Evolutionary conservation across 352 stramenopile genomes (phyloP), one percentile per base, ranked within the genome.

Genomic region (Phytophthora hybrid): DNA sequence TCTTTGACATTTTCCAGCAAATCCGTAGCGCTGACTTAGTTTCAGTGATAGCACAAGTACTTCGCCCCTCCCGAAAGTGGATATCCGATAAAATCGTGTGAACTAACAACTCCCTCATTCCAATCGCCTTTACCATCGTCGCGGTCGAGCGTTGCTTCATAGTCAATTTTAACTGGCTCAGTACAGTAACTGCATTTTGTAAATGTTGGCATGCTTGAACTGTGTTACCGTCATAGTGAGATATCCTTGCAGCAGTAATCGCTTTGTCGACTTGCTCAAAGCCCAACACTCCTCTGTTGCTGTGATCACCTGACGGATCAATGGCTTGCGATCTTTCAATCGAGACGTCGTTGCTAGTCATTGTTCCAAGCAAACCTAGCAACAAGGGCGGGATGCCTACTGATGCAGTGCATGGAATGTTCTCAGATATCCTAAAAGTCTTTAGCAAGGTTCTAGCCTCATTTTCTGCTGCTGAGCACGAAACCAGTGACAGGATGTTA

Each of bases 1-100:
- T 88, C 62, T 78, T 88, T 7, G 77, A 76, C 19, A 94, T 54
- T 74, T 87, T 92, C 82, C 83, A 93, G 58, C 85, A 94, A 60
- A 94, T 80, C 8, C 78, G 85, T 3, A 94, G 67, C 18, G 85
- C 87, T 26, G 73, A 64, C 66, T 92, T 94, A 14, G 81, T 80
- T 65, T 92, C 81, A 14, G 55, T 55, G 37, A 94, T 83, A n/a
- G 87, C 82, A 21, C 62, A 63, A 18, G 75, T 66, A 13, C 66
- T 73, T 49, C 74, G 70, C 2, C 87, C 85, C 79, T 85, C 72
- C 4, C 61, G 70, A 68, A 93, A 91, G 51, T 82, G 51, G 49
- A 91, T 79, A 39, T 93, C 79, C 1, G 85, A 92, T 32, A 88
- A 39, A 41, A 89, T 74, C 53, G 80, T 61, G 14, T 84, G 80